phyloP scores from a whole-genome alignment of 225 moss, liverwort and hornwort species.

The Thuidium tamariscinum region DNA sequence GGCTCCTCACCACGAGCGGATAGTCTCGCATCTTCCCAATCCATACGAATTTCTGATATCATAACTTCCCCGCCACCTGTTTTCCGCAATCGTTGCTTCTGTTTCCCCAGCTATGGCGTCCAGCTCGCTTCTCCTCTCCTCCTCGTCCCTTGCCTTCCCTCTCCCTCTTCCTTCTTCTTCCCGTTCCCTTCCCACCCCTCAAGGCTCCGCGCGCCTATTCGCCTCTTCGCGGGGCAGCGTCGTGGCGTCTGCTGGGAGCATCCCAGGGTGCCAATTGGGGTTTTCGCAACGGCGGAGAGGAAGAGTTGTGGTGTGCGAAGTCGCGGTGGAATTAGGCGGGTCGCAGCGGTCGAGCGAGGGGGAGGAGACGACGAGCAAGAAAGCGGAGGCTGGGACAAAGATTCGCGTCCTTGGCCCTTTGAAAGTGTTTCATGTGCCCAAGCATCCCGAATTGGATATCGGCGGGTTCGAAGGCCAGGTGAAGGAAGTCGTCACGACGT shows the following conservation, averaged over 20 bases:
- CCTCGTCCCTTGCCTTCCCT: neutral
- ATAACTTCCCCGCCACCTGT: neutral
- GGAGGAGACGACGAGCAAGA: constrained; percentile 1
- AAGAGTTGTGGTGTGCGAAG: constrained; percentile 59
- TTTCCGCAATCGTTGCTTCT: neutral
- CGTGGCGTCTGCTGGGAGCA: neutral
- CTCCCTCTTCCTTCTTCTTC: neutral
- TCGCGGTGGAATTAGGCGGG: constrained; percentile 67
- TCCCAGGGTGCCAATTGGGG: neutral
- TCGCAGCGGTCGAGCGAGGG: constrained; percentile 40
- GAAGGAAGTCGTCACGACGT: constrained; percentile 56
- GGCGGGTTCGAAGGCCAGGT: constrained; percentile 75
- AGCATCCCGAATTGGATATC: constrained; percentile 67
- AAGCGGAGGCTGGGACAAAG: constrained; percentile 30
- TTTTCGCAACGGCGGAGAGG: neutral
- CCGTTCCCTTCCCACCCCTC: neutral
- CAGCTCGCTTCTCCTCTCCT: neutral
- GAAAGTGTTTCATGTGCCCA: constrained; percentile 67
- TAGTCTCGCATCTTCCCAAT: neutral
- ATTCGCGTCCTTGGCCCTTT: constrained; percentile 50
- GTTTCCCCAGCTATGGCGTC: neutral
- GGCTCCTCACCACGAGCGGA: neutral
- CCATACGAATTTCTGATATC: neutral
- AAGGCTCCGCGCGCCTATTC: neutral
- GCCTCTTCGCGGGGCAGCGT: neutral